Evolutionary conservation across 495 filamentous ascomycete genomes (phyloP), one percentile per base, ranked within the genome.

Genomic region (Aspergillus cristatus): DNA sequence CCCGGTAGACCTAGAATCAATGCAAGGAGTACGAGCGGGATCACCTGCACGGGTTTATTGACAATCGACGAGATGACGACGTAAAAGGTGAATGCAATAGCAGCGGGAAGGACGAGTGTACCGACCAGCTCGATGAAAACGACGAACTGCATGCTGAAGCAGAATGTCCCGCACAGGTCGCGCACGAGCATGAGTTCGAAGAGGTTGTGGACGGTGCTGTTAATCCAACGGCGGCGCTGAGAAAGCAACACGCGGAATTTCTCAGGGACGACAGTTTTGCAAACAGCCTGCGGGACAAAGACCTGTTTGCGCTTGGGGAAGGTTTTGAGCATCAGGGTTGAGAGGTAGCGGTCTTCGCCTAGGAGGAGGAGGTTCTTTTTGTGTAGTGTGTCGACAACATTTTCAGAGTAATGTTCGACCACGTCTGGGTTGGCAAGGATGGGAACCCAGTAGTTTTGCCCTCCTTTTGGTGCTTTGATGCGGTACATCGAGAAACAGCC

Each of bases 401-500:
- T 97, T 62, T 99, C 93, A 0, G 91, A 97, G 58, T 99, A 99
- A 59, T 97, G 93, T 62, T 97, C 93, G 34, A 99, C 93, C 17
- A 99, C 84, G 54, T 99, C 93, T 13, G 93, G 93, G 58, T 97
- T 99, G 41, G 93, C 93, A 34, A 99, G 74, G 51, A 99, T 97
- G 12, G 93, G 93, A 7, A 99, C 93, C 93, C 91, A 99, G 64
- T 95, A 97, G 63, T 97, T 96, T 59, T 96, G 86, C 12, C 84
- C 93, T 24, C 91, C 91, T 66, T 99, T 99, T 32, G 93, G 93
- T 2, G 91, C 84, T 62, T 99, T 99, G 74, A 99, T 94, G 47
- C 93, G 84, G 65, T 99, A 99, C 93, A 99, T 99, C 71, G 87
- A 94, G 79, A 99, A 99, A 70, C 93, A 99, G 33, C 93, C 93